Base-by-base conservation (phyloP, 441 rosid genomes). In the Jatropha podagrica region DNA sequence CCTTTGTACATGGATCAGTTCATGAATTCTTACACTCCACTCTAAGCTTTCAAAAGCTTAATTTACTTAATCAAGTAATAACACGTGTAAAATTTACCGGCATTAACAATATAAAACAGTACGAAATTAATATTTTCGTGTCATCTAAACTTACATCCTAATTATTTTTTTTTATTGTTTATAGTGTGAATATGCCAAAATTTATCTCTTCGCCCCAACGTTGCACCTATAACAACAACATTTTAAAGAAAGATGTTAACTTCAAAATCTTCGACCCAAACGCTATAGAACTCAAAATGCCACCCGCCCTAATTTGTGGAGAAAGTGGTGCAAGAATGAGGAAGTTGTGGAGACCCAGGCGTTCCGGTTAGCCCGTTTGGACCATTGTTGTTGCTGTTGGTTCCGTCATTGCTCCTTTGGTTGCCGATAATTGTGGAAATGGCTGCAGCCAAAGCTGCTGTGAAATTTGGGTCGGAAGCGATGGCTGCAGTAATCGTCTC, bases 261-360 rank as follows among this genome's bases (percentile, higher is more conserved):
- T 44, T 71, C 12, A 58, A 59, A 11, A 44, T 44, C 48, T 44
- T 44, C 10, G 48, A 44, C 48, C 11, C 74, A 49, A 41, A 56
- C n/a, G 27, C 65, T 27, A 12, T 37, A 40, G 4, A 17, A 12
- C 41, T 20, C 32, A 32, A 32, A 32, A 32, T 1, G 32, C 32
- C 32, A 32, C 1, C 32, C 32, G 32, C 11, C 23, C 69, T 82
- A 90, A 81, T 81, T 91, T 56, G 94, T 87, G 69, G 98, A 91
- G 83, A 91, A 91, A 75, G 97, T 92, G 80, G 95, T 92, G 89
- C 96, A 94, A 80, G 95, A 90, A 69, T 92, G 95, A 69, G 92
- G 97, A 85, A 90, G 91, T 77, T 85, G 95, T 13, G 97, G 92
- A 13, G 98, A 89, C 17, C 85, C 88, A 6, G 93, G 89, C 71